Evolutionary conservation across 192 early-diverging fungal species (phyloP), one percentile per base, ranked within the genome.

Genomic region (Fimicolochytrium jonesii): DNA sequence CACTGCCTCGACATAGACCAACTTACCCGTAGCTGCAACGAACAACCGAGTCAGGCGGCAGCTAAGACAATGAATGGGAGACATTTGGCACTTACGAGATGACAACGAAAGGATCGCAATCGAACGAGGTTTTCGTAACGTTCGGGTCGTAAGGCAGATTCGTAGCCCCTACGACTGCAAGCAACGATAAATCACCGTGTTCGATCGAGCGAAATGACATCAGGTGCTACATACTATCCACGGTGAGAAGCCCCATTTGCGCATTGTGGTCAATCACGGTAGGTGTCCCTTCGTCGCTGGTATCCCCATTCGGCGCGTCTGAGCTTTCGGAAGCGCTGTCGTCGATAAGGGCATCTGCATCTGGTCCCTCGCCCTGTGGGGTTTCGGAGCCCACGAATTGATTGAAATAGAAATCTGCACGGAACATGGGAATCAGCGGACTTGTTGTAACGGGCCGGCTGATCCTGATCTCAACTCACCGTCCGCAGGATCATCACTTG

Each of bases 21-120:
- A n/a, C n/a, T n/a, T n/a, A n/a, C n/a, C n/a, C n/a, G n/a, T n/a
- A n/a, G n/a, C n/a, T n/a, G n/a, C n/a, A n/a, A n/a, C n/a, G n/a
- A n/a, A n/a, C n/a, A n/a, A n/a, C n/a, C n/a, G n/a, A n/a, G n/a
- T n/a, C n/a, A n/a, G n/a, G n/a, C n/a, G n/a, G n/a, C n/a, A n/a
- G n/a, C n/a, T n/a, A n/a, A n/a, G n/a, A n/a, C n/a, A n/a, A n/a
- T n/a, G n/a, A n/a, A n/a, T n/a, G n/a, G n/a, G n/a, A n/a, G n/a
- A n/a, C n/a, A n/a, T n/a, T 55, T 67, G 3, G 71, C 23, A 82
- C 78, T 71, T 84, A 89, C 7, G 86, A 83, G 13, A 91, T 76
- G 36, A 90, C 73, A 1, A 87, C 88, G 74, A 90, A 92, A 0
- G 90, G 89, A 68, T 92, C 90, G 79, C 88, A 90, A 64, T 90